phyloP scores from a whole-genome alignment of 2,329 filamentous ascomycete species.

The Fusarium algeriense region DNA sequence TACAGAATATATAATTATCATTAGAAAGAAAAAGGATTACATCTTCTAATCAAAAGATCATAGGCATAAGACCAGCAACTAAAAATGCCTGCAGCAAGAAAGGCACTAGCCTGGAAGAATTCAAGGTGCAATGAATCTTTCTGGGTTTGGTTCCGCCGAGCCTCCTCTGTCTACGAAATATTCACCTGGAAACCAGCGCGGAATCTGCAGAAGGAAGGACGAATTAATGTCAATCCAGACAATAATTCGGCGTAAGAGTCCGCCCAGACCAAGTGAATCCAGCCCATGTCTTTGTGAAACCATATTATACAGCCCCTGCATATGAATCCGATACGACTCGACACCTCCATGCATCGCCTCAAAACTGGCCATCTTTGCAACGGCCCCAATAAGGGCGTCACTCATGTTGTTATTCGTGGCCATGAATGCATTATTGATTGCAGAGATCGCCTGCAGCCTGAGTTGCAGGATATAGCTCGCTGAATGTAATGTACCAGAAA shows the following conservation, averaged over 20 bases:
- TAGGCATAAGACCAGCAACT: neutral
- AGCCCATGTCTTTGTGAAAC: neutral
- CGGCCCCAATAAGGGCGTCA: fast-evolving
- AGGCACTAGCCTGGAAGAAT: no score
- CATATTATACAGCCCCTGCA: neutral
- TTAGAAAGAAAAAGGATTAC: no score
- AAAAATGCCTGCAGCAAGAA: no score
- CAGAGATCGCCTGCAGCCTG: fast-evolving
- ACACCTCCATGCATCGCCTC: neutral
- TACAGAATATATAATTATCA: no score
- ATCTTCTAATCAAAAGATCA: no score
- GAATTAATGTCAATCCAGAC: neutral
- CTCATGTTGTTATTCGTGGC: neutral
- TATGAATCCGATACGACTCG: neutral
- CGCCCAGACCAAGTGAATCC: neutral
- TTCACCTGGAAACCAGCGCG: neutral
- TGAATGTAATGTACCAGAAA: fast-evolving
- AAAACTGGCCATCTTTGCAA: neutral
- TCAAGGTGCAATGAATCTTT: neutral
- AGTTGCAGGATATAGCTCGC: fast-evolving
- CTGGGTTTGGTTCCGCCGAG: neutral
- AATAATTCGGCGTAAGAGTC: neutral
- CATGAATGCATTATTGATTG: neutral
- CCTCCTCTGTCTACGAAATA: neutral
- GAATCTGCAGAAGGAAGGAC: neutral